Conservation (phyloP, 371 early-diverging fungal genomes). For the Mortierella sp. region DNA sequence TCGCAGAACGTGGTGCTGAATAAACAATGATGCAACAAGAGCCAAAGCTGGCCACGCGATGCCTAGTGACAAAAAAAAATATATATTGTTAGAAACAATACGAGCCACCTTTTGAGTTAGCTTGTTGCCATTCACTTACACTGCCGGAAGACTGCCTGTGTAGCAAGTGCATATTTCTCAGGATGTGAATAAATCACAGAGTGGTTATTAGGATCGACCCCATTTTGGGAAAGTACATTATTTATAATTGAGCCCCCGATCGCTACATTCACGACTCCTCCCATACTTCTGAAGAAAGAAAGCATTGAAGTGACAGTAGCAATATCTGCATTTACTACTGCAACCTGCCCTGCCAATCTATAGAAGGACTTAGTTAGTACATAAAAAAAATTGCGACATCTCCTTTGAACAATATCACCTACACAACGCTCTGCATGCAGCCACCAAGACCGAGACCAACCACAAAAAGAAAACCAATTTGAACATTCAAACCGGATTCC, state of each 20-base stretch:
- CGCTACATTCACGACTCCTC: slow-evolving; percentile 63
- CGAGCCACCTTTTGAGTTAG: background rate
- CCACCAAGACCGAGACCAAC: slow-evolving; percentile 51
- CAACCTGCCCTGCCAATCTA: slow-evolving; percentile 68
- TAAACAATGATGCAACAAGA: slow-evolving; percentile 62
- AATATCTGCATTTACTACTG: slow-evolving; percentile 63
- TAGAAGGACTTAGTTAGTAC: background rate
- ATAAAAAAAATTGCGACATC: no score
- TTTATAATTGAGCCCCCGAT: slow-evolving; percentile 62
- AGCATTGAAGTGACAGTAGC: slow-evolving; percentile 72
- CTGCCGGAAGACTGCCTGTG: slow-evolving; percentile 32
- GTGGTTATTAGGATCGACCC: slow-evolving; percentile 36
- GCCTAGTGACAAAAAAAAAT: slow-evolving; percentile 14
- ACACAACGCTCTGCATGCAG: slow-evolving; percentile 49
- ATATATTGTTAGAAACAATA: background rate
- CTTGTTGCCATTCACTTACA: slow-evolving; percentile 20
- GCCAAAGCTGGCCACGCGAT: slow-evolving; percentile 50
- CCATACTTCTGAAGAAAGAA: slow-evolving; percentile 73
- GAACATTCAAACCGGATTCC: slow-evolving; percentile 23
- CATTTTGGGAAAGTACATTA: slow-evolving; percentile 41
- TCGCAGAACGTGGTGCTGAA: slow-evolving; percentile 63
- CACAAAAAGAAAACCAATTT: slow-evolving; percentile 40
- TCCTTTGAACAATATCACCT: slow-evolving; percentile 2
- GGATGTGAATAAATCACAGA: slow-evolving; percentile 20
- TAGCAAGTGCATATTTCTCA: slow-evolving; percentile 32